Conservation (phyloP, 805 yeast genomes). For the Candida piceae region DNA sequence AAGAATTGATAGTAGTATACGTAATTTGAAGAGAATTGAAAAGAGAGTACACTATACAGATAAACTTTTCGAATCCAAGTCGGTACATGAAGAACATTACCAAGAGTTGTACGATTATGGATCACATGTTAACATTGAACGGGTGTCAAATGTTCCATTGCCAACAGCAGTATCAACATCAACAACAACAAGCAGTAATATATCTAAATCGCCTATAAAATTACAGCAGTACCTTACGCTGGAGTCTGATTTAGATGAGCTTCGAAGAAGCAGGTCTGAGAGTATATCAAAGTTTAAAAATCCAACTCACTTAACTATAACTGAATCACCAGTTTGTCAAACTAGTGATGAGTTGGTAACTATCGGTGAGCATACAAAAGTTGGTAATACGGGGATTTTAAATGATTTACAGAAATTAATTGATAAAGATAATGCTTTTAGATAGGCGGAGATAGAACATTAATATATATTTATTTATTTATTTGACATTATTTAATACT, state of each 20-base stretch:
- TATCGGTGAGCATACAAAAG: slow-evolving; percentile 6
- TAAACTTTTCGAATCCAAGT: slow-evolving; percentile 30
- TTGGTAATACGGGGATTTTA: slow-evolving; percentile 4
- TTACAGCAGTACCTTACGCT: slow-evolving; percentile 23
- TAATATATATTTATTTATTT: no score
- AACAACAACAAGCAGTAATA: not conserved
- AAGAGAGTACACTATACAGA: slow-evolving; percentile 31
- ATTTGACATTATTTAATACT: slow-evolving; percentile 21
- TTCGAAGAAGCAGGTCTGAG: slow-evolving; percentile 15
- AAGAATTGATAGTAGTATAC: slow-evolving; percentile 21
- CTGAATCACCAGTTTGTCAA: slow-evolving; percentile 16
- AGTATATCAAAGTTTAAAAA: slow-evolving; percentile 18
- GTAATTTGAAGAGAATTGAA: slow-evolving; percentile 32
- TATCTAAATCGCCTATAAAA: slow-evolving; percentile 15
- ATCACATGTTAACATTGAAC: slow-evolving; percentile 9
- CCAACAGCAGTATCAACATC: not conserved
- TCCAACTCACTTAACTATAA: slow-evolving; percentile 16
- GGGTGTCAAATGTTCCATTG: not conserved
- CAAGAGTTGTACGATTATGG: slow-evolving; percentile 32
- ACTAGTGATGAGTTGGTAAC: slow-evolving; percentile 13
- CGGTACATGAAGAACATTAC: slow-evolving; percentile 40
- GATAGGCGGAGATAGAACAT: not conserved
- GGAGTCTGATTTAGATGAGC: slow-evolving; percentile 23
- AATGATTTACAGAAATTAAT: slow-evolving; percentile 11
- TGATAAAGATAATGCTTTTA: not conserved